Conservation (phyloP, 352 stramenopile genomes). For the Phytophthora nicotianae region DNA sequence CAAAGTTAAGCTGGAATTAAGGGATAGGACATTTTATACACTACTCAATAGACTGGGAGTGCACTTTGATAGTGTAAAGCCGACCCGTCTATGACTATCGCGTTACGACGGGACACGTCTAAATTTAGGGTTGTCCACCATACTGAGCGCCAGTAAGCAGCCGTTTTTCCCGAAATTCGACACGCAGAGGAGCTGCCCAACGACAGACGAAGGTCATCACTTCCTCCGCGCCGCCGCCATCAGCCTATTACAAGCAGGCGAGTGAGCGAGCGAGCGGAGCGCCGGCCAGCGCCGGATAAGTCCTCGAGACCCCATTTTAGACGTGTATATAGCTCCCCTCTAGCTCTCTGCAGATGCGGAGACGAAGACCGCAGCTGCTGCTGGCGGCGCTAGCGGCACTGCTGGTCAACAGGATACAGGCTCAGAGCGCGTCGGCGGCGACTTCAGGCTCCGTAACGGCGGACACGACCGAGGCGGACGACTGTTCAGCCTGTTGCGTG, state of each 20-base stretch:
- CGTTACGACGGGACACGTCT: slow-evolving; percentile 15
- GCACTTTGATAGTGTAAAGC: neutral
- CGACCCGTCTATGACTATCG: slow-evolving; percentile 13
- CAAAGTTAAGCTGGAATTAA: too few species aligned
- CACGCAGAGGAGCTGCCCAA: slow-evolving; percentile 26
- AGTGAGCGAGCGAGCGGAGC: slow-evolving; percentile 10
- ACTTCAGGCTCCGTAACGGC: slow-evolving; percentile 9
- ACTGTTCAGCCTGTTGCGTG: slow-evolving; percentile 69
- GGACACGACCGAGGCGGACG: slow-evolving; percentile 41
- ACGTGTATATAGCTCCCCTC: slow-evolving; percentile 22
- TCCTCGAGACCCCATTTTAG: neutral
- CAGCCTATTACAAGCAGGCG: slow-evolving; percentile 13
- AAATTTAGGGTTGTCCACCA: slow-evolving; percentile 25
- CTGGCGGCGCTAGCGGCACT: slow-evolving; percentile 17
- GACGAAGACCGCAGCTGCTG: slow-evolving; percentile 38
- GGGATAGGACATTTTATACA: too few species aligned
- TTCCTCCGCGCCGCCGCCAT: slow-evolving; percentile 21
- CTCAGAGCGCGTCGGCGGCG: slow-evolving; percentile 20
- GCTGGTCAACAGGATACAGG: slow-evolving; percentile 22
- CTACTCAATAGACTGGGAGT: neutral
- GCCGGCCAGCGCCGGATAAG: slow-evolving; percentile 25
- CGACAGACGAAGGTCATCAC: slow-evolving; percentile 37
- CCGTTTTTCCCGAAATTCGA: slow-evolving; percentile 35
- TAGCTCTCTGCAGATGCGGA: slow-evolving; percentile 25
- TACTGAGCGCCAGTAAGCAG: slow-evolving; percentile 35